Base-by-base conservation (phyloP, 495 filamentous ascomycete species). In the Massariosphaeria phaeospora region DNA sequence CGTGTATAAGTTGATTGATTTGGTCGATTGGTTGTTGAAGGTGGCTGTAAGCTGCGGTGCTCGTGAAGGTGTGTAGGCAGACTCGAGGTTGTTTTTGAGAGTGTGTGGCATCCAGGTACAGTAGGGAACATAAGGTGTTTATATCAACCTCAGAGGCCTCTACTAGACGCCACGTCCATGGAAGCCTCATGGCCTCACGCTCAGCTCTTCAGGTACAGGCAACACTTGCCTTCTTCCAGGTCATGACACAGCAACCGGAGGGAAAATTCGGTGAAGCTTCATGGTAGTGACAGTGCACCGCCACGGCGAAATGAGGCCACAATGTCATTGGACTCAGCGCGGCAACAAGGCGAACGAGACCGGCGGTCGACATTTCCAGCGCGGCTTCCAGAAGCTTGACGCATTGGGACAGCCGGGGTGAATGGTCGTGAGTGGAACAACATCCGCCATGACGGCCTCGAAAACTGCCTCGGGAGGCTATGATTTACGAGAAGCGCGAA, bases 151-250 rank as follows among this genome's bases (percentile, higher is more conserved):
- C 24, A 44, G 55, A 53, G 49, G 56, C 56, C 53, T 49, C 20
- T 30, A 21, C 33, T 27, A 49, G 46, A 24, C 48, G 49, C 48
- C 48, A 53, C 48, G 2, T 21, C 13, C 5, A 25, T 27, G 25
- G 54, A 21, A n/a, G 56, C 56, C 56, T 54, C 36, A 34, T 21
- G 21, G 15, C 8, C 3, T 31, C 43, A 11, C 42, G 4, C 29
- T 41, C 48, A 40, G 38, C 42, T 31, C 3, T 13, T 49, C 42
- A 53, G 38, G 35, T 35, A 50, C 54, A 40, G 46, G 44, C 40
- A 27, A 20, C 2, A 15, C n/a, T 52, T 54, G 56, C 56, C 56
- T 54, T 21, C 24, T 41, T 47, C n/a, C 39, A 47, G 55, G 55
- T 48, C 44, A 52, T 59, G 48, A 59, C 45, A 29, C 36, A 34